Evolutionary conservation across 805 yeast genomes (phyloP).

Genomic region (Schwanniomyces polymorphus): DNA sequence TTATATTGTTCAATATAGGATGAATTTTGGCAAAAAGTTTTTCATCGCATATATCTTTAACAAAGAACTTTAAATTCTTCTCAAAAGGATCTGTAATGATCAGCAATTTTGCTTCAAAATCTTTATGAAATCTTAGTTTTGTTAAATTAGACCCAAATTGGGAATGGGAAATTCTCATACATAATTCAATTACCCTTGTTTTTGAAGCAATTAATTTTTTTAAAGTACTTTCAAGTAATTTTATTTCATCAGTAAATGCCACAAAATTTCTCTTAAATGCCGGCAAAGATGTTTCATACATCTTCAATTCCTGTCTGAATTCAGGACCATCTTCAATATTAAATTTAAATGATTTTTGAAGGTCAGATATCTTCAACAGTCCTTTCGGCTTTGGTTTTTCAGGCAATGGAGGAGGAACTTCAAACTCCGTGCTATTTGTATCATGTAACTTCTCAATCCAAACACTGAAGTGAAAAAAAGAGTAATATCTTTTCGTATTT

Average conservation of each 20-base stretch:
- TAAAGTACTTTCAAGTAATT: constrained; percentile 24
- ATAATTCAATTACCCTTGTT: constrained; percentile 20
- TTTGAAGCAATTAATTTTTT: constrained; percentile 18
- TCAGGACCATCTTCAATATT: constrained; percentile 46
- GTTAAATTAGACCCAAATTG: constrained; percentile 25
- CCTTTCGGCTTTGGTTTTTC: constrained; percentile 1
- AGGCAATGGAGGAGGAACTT: background rate
- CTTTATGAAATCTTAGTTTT: constrained; percentile 21
- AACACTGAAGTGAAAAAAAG: constrained; percentile 22
- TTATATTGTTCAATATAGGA: constrained; percentile 3
- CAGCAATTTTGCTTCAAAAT: constrained; percentile 23
- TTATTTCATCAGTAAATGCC: constrained; percentile 30
- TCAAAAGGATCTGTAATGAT: constrained; percentile 33
- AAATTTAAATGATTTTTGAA: constrained; percentile 31
- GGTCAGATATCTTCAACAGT: constrained; percentile 12
- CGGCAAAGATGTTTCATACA: constrained; percentile 32
- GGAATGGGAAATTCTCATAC: constrained; percentile 17
- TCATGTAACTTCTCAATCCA: constrained; percentile 20
- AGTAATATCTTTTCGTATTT: constrained; percentile 10
- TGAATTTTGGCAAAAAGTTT: constrained; percentile 28
- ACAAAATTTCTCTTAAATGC: constrained; percentile 21
- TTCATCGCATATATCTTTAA: constrained; percentile 26
- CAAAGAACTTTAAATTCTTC: constrained; percentile 25
- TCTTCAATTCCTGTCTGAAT: constrained; percentile 30
- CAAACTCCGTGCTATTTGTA: background rate